Evolutionary conservation across 768 basidiomycete species (phyloP), one percentile per base, ranked within the genome.

Genomic region (Crassisporium funariophilum): DNA sequence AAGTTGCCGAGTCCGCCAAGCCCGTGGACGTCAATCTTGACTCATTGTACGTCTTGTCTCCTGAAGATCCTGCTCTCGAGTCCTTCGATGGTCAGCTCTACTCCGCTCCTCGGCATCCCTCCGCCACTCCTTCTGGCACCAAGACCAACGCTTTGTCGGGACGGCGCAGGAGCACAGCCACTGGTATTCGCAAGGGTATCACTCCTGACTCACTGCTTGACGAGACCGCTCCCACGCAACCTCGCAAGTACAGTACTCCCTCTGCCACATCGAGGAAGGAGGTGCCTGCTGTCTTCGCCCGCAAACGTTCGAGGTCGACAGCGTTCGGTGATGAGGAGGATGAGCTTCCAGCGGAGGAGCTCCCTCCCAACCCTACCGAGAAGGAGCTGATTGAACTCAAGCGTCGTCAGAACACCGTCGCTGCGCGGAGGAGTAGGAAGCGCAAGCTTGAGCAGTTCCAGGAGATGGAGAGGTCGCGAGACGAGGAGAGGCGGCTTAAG

Each of bases 341-440:
- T 44, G 66, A 74, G 46, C 69, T 75, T 27, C 69, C 62, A 13
- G 73, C 74, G 17, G 69, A 72, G 20, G 62, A 70, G 10, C 61
- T 61, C 2, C 65, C 68, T 8, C 61, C 67, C 22, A 74, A 79
- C 13, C 69, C 76, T 0, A 67, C 74, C 1, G 74, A 78, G 62
- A 71, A 81, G 62, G 80, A 86, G 52, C 81, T 85, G 52, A 91
- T 93, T 57, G 87, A 85, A 61, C 77, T 75, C 35, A 94, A 93
- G 76, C 78, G 93, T 21, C 76, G 85, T 4, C 85, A 88, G 69
- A 95, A 95, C 58, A 93, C 91, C 2, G 67, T 93, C 5, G 92
- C 92, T 0, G 93, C 93, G 13, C 78, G 92, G 2, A 78, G 86
- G 35, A 85, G 82, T 57, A 75, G 92, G 20, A 80, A 82, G 75